These are phyloP conservation scores for Parascedosporium putredinis DNA, from an alignment of 2,329 filamentous ascomycete genomes.

Conservation along the genomic window DNA sequence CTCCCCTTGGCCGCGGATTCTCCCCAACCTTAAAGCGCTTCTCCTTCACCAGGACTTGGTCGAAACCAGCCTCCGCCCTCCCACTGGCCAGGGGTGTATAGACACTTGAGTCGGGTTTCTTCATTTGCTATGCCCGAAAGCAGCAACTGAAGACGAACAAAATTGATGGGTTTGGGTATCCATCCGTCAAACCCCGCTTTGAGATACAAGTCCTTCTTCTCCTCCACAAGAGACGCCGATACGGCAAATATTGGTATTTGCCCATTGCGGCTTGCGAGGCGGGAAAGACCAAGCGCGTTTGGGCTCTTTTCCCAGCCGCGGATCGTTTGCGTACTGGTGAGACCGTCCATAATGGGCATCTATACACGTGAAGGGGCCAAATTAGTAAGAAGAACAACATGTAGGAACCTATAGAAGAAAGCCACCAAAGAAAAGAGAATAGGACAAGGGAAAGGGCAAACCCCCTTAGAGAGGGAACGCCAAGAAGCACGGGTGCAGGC, in stretches of 20 bases:
- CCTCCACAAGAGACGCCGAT: slow-evolving; percentile 70
- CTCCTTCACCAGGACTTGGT: neutral
- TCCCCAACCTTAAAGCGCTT: neutral
- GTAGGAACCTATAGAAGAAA: no score
- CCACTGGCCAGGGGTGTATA: slow-evolving; percentile 67
- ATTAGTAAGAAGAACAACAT: no score
- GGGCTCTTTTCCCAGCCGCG: slow-evolving; percentile 55
- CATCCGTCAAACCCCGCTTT: slow-evolving; percentile 78
- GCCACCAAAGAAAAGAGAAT: no score
- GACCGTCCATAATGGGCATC: slow-evolving; percentile 89
- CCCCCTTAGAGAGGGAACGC: no score
- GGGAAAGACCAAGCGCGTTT: slow-evolving; percentile 41
- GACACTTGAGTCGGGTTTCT: slow-evolving; percentile 43
- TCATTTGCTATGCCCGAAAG: slow-evolving; percentile 59
- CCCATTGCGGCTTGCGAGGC: slow-evolving; percentile 47
- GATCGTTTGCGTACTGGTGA: slow-evolving; percentile 75
- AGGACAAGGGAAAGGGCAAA: no score
- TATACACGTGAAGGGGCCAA: no score
- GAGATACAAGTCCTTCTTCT: slow-evolving; percentile 57
- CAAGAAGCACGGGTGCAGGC: no score
- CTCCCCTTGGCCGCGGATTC: no score
- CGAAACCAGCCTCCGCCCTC: slow-evolving; percentile 78
- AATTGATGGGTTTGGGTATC: slow-evolving; percentile 83
- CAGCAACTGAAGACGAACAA: slow-evolving; percentile 59
- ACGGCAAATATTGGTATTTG: slow-evolving; percentile 77